Evolutionary conservation across 176 grass and related monocot species (phyloP), one percentile per base, ranked within the genome.

Genomic region (Raddia guianensis): DNA sequence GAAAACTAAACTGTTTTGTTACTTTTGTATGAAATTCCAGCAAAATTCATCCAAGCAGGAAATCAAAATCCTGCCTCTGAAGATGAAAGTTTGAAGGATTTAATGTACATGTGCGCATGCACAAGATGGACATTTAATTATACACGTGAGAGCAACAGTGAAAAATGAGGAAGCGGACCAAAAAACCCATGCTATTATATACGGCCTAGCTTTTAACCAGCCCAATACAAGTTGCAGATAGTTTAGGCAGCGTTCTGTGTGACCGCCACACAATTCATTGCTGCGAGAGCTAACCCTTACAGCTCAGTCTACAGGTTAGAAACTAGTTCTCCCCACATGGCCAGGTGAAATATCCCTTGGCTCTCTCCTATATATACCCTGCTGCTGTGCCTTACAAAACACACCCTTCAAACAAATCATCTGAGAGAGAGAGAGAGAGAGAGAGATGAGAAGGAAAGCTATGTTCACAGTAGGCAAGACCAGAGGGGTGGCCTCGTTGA

Each of bases 241-340:
- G 57, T 9, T 55, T 16, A 74, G 70, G 27, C n/a, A 66, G 13
- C 34, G 3, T 32, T 16, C n/a, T 32, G 27, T 44, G 49, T 63
- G 69, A 74, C 48, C 13, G 18, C 70, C 60, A 9, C 70, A 68
- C 53, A 81, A 52, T 65, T 62, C 72, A 77, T 90, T 66, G 71
- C 52, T 68, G 81, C 37, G 74, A 74, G 68, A 68, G 78, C 35
- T 55, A 69, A 90, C 77, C 66, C 57, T 76, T 82, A 80, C 84
- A 93, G 87, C 76, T 93, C 90, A 87, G 45, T 84, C 76, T 84
- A 78, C 75, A 84, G 55, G 60, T 81, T 75, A 84, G 73, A 67
- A 87, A 67, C 76, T 77, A 59, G 61, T 79, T 68, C 76, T 47
- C 27, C 53, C 71, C 80, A 76, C 73, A 86, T 90, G 80, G 57